A percentile compares a stretch with the other conserved stretches of the same genome.
phyloP scores from a whole-genome alignment of 192 early-diverging fungal species.

The Linnemannia hyalina region DNA sequence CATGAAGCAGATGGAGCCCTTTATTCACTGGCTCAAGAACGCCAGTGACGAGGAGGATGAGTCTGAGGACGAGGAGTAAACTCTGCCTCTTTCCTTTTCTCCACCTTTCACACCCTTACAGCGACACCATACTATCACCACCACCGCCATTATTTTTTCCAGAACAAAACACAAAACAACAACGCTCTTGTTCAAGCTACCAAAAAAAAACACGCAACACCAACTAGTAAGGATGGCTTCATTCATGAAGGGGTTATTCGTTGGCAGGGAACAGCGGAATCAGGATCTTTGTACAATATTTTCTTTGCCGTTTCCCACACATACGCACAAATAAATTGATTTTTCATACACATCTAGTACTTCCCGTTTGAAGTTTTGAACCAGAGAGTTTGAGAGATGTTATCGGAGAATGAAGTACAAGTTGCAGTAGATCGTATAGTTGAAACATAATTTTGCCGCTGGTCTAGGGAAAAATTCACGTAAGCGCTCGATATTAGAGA shows the following conservation, averaged over 20 bases:
- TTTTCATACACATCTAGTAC: too few relatives aligned
- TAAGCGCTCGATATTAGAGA: neutral
- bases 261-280: conserved; percentile 1
- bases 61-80: conserved; percentile 69
- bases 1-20: conserved; percentile 93
- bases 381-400: too few relatives aligned
- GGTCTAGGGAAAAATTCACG: neutral
- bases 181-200: neutral
- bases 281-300: conserved; percentile 4
- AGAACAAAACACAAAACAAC: neutral
- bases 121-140: neutral
- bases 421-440: neutral
- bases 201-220: neutral
- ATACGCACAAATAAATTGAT: neutral
- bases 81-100: neutral
- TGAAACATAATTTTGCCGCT: neutral
- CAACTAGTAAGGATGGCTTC: neutral
- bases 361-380: too few relatives aligned
- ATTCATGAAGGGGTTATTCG: neutral
- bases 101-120: neutral
- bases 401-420: neutral
- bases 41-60: conserved; percentile 79
- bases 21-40: conserved; percentile 85
- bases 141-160: neutral
- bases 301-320: neutral